phyloP scores from a whole-genome alignment of 306 rosid genomes.

The Malus asiatica region DNA sequence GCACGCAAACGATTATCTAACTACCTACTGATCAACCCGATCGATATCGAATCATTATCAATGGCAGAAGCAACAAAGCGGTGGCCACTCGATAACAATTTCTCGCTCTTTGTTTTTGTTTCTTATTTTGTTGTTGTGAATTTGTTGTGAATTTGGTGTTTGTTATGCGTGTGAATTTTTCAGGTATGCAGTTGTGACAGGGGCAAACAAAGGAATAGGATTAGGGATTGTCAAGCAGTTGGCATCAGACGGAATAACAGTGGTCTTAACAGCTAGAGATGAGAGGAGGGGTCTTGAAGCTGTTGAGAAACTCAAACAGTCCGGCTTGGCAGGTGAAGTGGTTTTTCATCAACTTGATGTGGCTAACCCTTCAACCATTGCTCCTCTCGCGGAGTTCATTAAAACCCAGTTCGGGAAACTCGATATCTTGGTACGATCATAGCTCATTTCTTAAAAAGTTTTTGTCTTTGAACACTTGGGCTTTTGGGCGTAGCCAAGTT shows the following conservation, averaged over 20 bases:
- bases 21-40: no score
- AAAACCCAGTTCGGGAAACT: constrained; percentile 16
- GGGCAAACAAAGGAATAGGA: neutral
- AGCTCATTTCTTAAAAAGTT: neutral
- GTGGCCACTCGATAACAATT: no score
- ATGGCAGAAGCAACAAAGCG: no score
- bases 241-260: neutral
- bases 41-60: no score
- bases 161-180: neutral
- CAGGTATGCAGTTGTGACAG: neutral
- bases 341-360: constrained; percentile 33
- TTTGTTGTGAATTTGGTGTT: no score
- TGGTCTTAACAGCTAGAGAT: neutral
- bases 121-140: no score
- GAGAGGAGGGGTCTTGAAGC: constrained; percentile 20
- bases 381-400: constrained; percentile 12
- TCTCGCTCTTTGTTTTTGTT: no score
- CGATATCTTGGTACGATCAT: constrained; percentile 25
- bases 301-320: constrained; percentile 5
- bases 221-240: neutral
- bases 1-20: no score
- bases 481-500: no score
- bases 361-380: constrained; percentile 3
- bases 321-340: neutral
- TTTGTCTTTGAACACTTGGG: neutral